Evolutionary conservation across 257 asterid genomes (phyloP).

Genomic region (Gynochthodes officinalis): DNA sequence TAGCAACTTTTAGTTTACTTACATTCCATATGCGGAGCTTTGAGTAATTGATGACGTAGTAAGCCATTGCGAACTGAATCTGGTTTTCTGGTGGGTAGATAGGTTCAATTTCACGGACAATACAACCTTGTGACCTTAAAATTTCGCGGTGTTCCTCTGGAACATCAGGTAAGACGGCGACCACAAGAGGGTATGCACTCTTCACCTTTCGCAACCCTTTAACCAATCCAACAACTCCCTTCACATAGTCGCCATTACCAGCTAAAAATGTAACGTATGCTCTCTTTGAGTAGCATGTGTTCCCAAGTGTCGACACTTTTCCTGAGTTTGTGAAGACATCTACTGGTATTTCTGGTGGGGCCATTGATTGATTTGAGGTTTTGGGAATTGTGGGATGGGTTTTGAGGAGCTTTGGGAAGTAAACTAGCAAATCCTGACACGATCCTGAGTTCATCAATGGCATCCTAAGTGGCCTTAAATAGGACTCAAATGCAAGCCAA

Average conservation of each 20-base stretch:
- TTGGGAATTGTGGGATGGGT: conserved; percentile 3
- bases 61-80: conserved; percentile 53
- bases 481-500: conserved; percentile 9
- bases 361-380: conserved; percentile 23
- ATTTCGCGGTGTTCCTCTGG: conserved; percentile 55
- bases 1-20: conserved; percentile 18
- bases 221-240: conserved; percentile 58
- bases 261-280: conserved; percentile 50
- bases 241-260: conserved; percentile 51
- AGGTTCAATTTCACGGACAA: conserved; percentile 50
- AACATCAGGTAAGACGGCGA: conserved; percentile 54
- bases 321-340: conserved; percentile 20
- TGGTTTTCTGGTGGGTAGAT: conserved; percentile 48
- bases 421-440: conserved; percentile 7
- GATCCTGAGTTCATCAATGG: conserved; percentile 16
- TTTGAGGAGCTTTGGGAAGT: conserved; percentile 9
- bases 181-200: conserved; percentile 57
- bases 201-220: conserved; percentile 58
- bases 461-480: conserved; percentile 7
- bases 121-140: conserved; percentile 46
- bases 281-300: conserved; percentile 20
- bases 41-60: conserved; percentile 60
- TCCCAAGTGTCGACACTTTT: conserved; percentile 25
- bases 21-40: conserved; percentile 61
- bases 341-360: conserved; percentile 37